Base-by-base conservation (phyloP, 345 rosid species). In the Dipteronia sinensis region DNA sequence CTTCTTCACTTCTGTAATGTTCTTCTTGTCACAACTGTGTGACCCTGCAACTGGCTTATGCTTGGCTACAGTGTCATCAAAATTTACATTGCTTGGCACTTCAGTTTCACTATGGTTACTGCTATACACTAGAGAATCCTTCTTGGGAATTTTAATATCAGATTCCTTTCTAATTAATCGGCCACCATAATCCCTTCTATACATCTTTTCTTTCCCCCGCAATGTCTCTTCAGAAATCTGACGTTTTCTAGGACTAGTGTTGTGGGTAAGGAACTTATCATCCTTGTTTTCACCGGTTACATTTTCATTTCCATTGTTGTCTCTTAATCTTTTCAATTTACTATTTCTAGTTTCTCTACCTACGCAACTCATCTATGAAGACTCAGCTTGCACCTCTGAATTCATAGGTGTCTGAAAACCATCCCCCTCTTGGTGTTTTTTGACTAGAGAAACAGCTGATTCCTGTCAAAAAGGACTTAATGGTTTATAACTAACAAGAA, bases 221-320 rank as follows among this genome's bases (percentile, higher is more conserved):
- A 73, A 62, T 76, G 56, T 68, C 27, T 77, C 71, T 27, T 79
- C 72, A 61, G 75, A 44, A 34, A 55, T 27, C 74, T 76, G 72
- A 22, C 56, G 51, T 44, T 62, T 84, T 75, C 84, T 76, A n/a
- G 51, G 61, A 44, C 71, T 67, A 3, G 8, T 20, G 29, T 44
- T 22, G 29, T 22, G 17, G 25, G 71, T 4, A 67, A 67, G 17
- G 51, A 31, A 42, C 7, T 42, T 13, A 67, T 25, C 64, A 19
- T 67, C 71, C 12, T n/a, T 67, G 49, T 44, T 20, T 7, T 31
- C 44, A 17, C 9, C 4, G 1, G 69, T 29, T 34, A 10, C 69
- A 34, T 65, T 65, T 17, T 67, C 71, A 67, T 17, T 44, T 67
- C 27, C 44, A 10, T 68, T 22, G n/a, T 44, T 6, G n/a, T 67